phyloP scores from a whole-genome alignment of 257 asterid species.

The Solanum commersonii region DNA sequence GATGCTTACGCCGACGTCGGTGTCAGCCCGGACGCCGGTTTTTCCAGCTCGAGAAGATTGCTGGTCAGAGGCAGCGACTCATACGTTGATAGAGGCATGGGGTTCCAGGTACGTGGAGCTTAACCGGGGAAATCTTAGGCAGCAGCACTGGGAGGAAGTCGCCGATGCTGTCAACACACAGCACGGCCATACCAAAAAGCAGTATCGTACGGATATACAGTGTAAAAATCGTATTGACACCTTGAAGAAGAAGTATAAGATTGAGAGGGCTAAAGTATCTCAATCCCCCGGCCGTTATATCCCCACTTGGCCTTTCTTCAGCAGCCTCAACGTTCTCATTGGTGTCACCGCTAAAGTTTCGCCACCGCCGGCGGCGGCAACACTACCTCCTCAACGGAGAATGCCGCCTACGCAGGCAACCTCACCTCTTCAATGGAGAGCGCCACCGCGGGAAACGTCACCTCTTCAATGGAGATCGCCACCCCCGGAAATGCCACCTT shows the following conservation, averaged over 20 bases:
- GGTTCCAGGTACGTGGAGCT: conserved; percentile 64
- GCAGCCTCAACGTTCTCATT: conserved; percentile 54
- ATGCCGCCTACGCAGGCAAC: background rate
- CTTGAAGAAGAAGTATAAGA: conserved; percentile 76
- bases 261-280: conserved; percentile 52
- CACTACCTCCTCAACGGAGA: conserved; percentile 8
- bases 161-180: conserved; percentile 74
- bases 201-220: conserved; percentile 78
- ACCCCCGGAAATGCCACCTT: background rate
- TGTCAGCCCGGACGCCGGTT: conserved; percentile 20
- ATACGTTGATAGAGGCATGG: conserved; percentile 77
- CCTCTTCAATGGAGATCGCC: background rate
- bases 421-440: background rate
- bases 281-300: conserved; percentile 47
- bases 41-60: conserved; percentile 74
- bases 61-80: conserved; percentile 89
- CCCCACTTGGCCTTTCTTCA: conserved; percentile 75
- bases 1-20: conserved; percentile 13
- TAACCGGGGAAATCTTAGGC: conserved; percentile 86
- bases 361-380: conserved; percentile 22
- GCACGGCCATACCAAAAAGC: conserved; percentile 57
- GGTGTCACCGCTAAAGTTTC: conserved; percentile 29
- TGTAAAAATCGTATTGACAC: conserved; percentile 96
- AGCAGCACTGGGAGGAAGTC: conserved; percentile 83
- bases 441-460: background rate